A percentile compares a stretch with the other conserved stretches of the same genome.
Evolutionary conservation across 441 rosid species (phyloP).

Genomic region (Pelargonium myrrhifolium): DNA sequence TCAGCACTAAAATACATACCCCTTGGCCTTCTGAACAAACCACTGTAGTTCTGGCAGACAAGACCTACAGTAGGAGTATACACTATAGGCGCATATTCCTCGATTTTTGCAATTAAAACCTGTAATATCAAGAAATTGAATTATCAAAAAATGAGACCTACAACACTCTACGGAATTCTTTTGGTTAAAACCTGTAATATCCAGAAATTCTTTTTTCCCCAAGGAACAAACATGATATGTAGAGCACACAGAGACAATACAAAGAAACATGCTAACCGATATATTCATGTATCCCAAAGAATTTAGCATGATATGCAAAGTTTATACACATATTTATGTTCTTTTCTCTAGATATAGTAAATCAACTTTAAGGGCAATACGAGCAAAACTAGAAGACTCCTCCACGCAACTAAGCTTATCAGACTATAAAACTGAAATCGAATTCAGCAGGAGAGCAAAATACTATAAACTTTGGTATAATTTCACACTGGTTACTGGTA

Average conservation of each 20-base stretch:
- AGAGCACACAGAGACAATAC: neutral
- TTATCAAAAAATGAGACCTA: neutral
- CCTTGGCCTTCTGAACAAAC: constrained; percentile 94
- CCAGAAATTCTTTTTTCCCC: neutral
- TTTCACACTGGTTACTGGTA: no score
- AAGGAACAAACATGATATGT: neutral
- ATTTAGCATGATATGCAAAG: neutral
- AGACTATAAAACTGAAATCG: no score
- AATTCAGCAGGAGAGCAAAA: no score
- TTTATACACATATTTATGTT: neutral
- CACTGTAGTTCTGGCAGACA: constrained; percentile 95
- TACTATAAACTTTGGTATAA: no score
- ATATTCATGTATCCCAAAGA: neutral
- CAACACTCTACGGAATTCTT: neutral
- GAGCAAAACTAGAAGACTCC: no score
- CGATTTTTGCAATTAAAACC: constrained; percentile 88
- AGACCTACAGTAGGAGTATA: constrained; percentile 99
- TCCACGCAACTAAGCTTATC: no score
- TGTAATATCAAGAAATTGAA: constrained; percentile 26
- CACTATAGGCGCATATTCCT: constrained; percentile 98
- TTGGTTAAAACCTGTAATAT: no score
- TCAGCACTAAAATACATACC: constrained; percentile 97
- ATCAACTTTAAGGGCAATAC: neutral
- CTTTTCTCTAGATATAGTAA: neutral
- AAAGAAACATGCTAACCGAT: neutral